Evolutionary conservation across 2,329 filamentous ascomycete genomes (phyloP).

Genomic region (Zymoseptoria pseudotritici): DNA sequence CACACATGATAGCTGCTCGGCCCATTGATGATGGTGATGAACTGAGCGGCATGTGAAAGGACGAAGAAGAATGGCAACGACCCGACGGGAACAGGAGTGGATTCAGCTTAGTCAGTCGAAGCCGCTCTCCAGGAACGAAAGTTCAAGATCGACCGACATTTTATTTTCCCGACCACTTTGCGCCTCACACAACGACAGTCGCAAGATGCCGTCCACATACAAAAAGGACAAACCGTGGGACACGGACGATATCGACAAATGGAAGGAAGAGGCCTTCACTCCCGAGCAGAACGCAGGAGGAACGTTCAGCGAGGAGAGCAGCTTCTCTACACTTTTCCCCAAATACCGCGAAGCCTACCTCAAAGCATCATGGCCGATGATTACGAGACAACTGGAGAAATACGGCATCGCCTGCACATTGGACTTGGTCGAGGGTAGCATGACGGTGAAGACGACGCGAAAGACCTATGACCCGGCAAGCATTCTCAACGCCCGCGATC

Average conservation of each 20-base stretch:
- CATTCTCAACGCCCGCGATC: conserved; percentile 86
- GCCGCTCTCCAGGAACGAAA: background rate
- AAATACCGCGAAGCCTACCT: conserved; percentile 95
- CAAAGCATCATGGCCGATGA: conserved; percentile 83
- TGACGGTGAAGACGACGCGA: conserved; percentile 91
- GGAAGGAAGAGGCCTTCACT: conserved; percentile 82
- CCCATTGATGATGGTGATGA: no score
- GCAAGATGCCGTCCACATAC: conserved; percentile 75
- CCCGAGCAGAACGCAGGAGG: conserved; percentile 78
- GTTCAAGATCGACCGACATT: background rate
- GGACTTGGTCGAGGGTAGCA: conserved; percentile 89
- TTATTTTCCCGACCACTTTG: conserved; percentile 1
- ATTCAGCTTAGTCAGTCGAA: background rate
- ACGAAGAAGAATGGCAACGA: no score
- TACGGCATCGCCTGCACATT: conserved; percentile 82
- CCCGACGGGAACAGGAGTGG: no score
- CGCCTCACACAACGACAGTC: background rate
- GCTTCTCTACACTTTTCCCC: conserved; percentile 76
- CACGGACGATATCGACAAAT: conserved; percentile 94
- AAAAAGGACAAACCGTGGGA: conserved; percentile 92
- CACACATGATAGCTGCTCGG: no score
- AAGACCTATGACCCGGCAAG: conserved; percentile 88
- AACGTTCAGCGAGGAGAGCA: conserved; percentile 86
- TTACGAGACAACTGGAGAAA: conserved; percentile 82
- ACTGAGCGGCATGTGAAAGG: no score